Conservation (phyloP, 2,329 filamentous ascomycete genomes). For the Penicillium sp. region DNA sequence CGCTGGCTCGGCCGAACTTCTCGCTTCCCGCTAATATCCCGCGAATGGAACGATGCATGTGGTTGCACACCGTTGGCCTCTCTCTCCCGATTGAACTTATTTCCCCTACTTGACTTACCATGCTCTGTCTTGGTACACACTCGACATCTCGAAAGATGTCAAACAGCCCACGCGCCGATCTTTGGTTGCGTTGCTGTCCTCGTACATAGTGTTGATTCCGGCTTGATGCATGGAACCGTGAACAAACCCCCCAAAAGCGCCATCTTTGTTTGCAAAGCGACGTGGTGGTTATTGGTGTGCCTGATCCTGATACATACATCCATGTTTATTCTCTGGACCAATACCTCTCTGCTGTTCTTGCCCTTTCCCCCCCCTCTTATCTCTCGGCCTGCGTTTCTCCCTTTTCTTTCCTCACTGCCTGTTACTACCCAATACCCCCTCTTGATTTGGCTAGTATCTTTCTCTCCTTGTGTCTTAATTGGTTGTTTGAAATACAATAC, state of each 20-base stretch:
- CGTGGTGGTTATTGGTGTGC: constrained; percentile 11
- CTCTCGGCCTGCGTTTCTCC: background rate
- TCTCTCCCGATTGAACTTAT: background rate
- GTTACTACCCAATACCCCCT: constrained; percentile 22
- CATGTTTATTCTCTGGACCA: background rate
- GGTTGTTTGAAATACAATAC: constrained; percentile 7
- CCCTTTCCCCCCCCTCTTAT: background rate
- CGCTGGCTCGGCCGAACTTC: constrained; percentile 18
- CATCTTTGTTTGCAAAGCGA: constrained; percentile 9
- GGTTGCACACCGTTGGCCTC: background rate
- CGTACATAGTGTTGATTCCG: constrained; percentile 25
- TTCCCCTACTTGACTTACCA: background rate
- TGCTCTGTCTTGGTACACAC: background rate
- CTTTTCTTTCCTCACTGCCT: background rate
- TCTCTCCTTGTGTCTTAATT: constrained; percentile 15
- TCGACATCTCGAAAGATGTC: background rate
- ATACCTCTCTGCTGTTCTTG: constrained; percentile 1
- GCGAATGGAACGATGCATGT: background rate
- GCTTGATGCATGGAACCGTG: constrained; percentile 19
- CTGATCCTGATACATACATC: constrained; percentile 6
- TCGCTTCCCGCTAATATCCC: background rate
- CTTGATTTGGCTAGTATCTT: constrained; percentile 24
- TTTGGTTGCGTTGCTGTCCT: constrained; percentile 5
- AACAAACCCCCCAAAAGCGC: constrained; percentile 20
- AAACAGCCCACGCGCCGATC: background rate